These are phyloP conservation scores for Alternaria angustiovoidea DNA, from an alignment of 2,329 filamentous ascomycete species.

Conservation along the genomic window DNA sequence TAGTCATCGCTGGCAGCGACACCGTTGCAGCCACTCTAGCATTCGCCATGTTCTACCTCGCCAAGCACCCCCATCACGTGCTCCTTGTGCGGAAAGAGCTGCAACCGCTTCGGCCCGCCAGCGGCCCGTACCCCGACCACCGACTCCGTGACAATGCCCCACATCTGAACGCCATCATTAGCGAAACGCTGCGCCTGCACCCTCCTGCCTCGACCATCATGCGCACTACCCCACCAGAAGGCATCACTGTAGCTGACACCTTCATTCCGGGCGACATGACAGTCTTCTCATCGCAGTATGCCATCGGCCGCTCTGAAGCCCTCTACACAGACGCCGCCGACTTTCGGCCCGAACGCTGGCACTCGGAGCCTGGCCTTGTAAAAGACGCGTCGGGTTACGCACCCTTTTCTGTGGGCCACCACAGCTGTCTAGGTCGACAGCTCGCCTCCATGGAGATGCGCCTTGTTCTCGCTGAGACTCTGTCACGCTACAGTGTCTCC, in stretches of 20 bases:
- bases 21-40: conserved; percentile 43
- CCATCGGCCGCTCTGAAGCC: conserved; percentile 8
- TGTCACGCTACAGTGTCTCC: neutral
- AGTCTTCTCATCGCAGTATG: conserved; percentile 15
- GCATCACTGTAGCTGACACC: conserved; percentile 28
- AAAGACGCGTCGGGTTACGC: conserved; percentile 12
- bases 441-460: conserved; percentile 6
- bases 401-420: conserved; percentile 19
- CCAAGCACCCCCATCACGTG: conserved; percentile 30
- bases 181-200: conserved; percentile 41
- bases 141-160: neutral
- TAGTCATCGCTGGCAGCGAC: conserved; percentile 42
- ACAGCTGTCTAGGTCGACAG: conserved; percentile 5
- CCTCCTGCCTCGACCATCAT: conserved; percentile 45
- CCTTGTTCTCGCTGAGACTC: conserved; percentile 5
- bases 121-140: neutral
- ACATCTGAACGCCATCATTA: conserved; percentile 19
- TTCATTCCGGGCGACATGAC: conserved; percentile 18
- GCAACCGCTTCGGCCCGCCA: neutral
- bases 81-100: neutral
- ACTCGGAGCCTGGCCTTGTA: conserved; percentile 7
- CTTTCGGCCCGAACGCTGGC: conserved; percentile 32
- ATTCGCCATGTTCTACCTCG: conserved; percentile 37
- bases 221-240: conserved; percentile 46
- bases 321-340: conserved; percentile 14